Evolutionary conservation across 352 stramenopile genomes (phyloP), one percentile per base, ranked within the genome.

Genomic region (Elongisporangium anandrum): DNA sequence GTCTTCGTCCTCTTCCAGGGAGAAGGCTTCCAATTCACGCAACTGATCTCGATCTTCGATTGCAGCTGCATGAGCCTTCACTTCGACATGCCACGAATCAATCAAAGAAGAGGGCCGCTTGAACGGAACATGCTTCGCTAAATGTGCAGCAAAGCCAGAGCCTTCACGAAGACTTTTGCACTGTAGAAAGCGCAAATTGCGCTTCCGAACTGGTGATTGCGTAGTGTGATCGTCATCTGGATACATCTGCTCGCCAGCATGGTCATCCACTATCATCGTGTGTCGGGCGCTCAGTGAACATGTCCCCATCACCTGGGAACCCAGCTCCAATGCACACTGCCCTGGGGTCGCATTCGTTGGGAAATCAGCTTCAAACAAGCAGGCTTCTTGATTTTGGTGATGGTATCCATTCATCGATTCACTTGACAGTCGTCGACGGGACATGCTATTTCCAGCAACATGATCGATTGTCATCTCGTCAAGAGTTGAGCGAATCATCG

Each of bases 41-140:
- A 79, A 15, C 10, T 63, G n/a, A 1, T 76, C 55, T 22, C 65
- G 51, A 17, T 85, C 68, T 5, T 84, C 67, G 5, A 81, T 38
- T 15, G 69, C 75, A 38, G 87, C 69, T 19, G 71, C 74, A 34
- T 73, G 64, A 66, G 89, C 79, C 22, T 79, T 85, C 0, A 78
- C 87, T 58, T 89, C 79, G 12, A 93, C 84, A 51, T 75, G 77
- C 84, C 84, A 93, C 39, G 63, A 87, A 20, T 92, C 77, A 21
- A 81, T 85, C 24, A 90, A 58, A 64, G 81, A 70, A 2, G 78
- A 80, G 0, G 73, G 73, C 26, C 84, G 88, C 19, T 79, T 69
- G 34, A 81, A 81, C 24, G 71, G 79, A 2, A 88, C 66, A 21
- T 80, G 79, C 59, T 88, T 88, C 4, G 83, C 82, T 24, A 92